Evolutionary conservation across 345 rosid species (phyloP), one percentile per base, ranked within the genome.

Genomic region (Sisymbrium irio): DNA sequence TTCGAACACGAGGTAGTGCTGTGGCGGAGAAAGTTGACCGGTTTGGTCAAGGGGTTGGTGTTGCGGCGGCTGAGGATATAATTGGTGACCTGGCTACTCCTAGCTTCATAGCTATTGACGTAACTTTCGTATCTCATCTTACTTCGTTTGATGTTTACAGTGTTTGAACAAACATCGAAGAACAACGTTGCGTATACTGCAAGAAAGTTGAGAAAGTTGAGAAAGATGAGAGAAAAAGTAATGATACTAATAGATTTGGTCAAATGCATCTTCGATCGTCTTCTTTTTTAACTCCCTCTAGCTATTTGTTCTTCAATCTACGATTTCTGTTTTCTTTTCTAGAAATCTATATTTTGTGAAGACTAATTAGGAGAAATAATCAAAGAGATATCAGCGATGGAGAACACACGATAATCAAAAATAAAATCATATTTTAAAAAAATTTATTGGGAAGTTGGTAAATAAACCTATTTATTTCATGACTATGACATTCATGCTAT

Each of bases 11-110:
- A 18, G 14, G 37, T 47, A 46, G 62, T 59, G 46, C 55, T 51
- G 22, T 47, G 62, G 39, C 46, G 9, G 73, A 59, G 32, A 40
- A 67, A 7, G 3, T 75, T 75, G 68, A 75, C 73, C 62, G 18
- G 15, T 28, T 59, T 30, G 39, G 67, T 19, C 4, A 40, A 40
- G 30, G 28, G 37, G 28, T 58, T 74, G 78, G 36, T 74, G 44
- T 5, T 37, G 25, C 27, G 78, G 14, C 67, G 44, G 73, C 73
- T 66, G 36, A 14, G 60, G 67, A 66, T 74, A 58, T 7, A 50
- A n/a, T 40, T 50, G 11, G n/a, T 75, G 62, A 60, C 55, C 0
- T 30, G 67, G 30, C 51, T 49, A 1, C 11, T 59, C 5, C 4
- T 74, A 58, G 28, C 45, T 50, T 42, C 47, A 41, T 60, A 67